Conservation (phyloP, 2,329 filamentous ascomycete genomes). For the Fusarium zealandicum region DNA sequence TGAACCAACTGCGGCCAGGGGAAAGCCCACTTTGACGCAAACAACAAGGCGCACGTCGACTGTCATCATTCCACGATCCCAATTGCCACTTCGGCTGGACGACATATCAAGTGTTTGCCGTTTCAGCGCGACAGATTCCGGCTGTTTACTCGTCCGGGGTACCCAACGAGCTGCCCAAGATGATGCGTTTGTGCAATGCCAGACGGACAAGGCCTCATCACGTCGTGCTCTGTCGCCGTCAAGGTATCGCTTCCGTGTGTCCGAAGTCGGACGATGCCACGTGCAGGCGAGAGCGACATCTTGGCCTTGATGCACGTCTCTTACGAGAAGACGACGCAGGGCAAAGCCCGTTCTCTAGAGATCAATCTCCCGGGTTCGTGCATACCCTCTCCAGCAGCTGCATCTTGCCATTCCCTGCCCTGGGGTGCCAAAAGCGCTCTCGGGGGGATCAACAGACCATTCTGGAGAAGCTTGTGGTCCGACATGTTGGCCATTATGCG, state of each 20-base stretch:
- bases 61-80: slow-evolving; percentile 1
- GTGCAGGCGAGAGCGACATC: background rate
- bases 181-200: background rate
- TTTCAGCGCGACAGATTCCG: background rate
- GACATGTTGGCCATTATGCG: background rate
- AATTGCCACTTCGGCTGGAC: background rate
- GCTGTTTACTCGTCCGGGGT: background rate
- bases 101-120: background rate
- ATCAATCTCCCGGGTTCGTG: background rate
- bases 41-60: background rate
- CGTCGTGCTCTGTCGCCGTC: background rate
- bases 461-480: background rate
- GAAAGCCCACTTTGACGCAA: background rate
- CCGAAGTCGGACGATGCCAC: slow-evolving; percentile 1
- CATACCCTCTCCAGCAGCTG: background rate
- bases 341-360: background rate
- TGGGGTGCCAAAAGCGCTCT: too few relatives aligned
- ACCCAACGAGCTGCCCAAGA: too few relatives aligned
- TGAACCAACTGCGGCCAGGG: background rate
- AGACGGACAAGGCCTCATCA: background rate
- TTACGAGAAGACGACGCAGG: background rate
- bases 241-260: background rate
- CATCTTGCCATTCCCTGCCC: too few relatives aligned
- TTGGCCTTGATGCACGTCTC: background rate
- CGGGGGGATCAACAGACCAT: too few relatives aligned